These are phyloP conservation scores for Oxytropis ochrocephala DNA, from an alignment of 306 rosid genomes.

Conservation along the genomic window DNA sequence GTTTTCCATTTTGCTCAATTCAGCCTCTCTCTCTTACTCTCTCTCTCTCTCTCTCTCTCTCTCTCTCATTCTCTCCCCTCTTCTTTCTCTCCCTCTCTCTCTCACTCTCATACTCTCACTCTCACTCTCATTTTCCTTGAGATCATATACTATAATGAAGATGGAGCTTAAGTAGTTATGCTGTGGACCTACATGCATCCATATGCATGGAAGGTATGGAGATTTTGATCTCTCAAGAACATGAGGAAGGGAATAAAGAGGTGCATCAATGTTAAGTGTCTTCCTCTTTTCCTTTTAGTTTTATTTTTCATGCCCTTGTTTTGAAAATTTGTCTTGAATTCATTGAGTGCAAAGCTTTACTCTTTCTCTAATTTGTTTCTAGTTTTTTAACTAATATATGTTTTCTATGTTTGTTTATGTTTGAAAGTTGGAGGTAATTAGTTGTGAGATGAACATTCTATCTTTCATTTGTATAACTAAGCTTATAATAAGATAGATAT, in stretches of 20 bases:
- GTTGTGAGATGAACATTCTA: background rate
- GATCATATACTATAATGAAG: slow-evolving; percentile 15
- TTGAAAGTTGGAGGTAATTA: background rate
- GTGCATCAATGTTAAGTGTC: background rate
- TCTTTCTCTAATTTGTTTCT: background rate
- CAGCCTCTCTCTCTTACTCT: background rate
- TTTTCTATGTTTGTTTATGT: background rate
- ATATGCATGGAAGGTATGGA: background rate
- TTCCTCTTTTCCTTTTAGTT: background rate
- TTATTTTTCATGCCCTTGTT: background rate
- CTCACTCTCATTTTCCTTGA: background rate
- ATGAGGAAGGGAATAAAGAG: background rate
- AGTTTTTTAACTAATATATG: background rate
- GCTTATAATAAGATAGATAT: background rate
- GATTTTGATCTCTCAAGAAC: slow-evolving; percentile 25
- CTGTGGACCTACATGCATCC: slow-evolving; percentile 7
- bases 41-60: background rate
- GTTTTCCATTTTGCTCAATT: slow-evolving; percentile 25
- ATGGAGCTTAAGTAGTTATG: background rate
- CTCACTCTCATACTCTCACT: background rate
- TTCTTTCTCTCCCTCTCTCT: background rate
- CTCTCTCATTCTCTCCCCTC: background rate
- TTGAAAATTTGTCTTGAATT: background rate
- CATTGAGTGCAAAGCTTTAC: background rate
- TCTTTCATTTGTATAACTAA: background rate